phyloP scores from a whole-genome alignment of 202 grass and related monocot species.

The Carex sylvatica region DNA sequence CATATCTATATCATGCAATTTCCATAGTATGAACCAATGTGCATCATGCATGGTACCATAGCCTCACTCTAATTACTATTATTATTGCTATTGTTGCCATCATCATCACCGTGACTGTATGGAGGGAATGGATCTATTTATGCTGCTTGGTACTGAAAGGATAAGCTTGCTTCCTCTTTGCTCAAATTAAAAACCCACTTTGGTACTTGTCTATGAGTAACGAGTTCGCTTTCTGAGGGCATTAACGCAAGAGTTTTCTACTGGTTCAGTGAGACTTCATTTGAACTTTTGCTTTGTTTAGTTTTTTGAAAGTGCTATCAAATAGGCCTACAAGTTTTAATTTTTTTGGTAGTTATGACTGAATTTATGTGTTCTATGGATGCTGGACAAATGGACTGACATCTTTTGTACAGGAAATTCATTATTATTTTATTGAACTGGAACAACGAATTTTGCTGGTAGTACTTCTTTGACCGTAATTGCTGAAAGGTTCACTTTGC shows the following conservation, averaged over 20 bases:
- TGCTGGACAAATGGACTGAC: too few species aligned
- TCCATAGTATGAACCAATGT: too few species aligned
- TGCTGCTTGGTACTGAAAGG: conserved; percentile 13
- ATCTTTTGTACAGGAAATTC: neutral
- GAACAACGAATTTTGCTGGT: neutral
- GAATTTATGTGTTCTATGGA: neutral
- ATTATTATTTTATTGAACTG: neutral
- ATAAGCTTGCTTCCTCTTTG: neutral
- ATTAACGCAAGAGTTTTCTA: neutral
- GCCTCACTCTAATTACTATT: neutral
- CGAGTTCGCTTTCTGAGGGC: neutral
- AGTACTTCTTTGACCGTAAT: neutral
- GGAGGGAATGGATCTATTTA: neutral
- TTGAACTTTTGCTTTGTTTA: neutral
- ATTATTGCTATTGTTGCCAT: neutral
- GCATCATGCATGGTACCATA: too few species aligned
- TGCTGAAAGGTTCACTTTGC: neutral
- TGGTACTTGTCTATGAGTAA: neutral
- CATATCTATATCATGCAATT: too few species aligned
- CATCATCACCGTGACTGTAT: neutral
- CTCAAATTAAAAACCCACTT: neutral
- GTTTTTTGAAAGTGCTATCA: neutral
- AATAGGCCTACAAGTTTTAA: neutral
- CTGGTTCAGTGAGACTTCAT: too few species aligned
- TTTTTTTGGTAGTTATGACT: neutral